A percentile compares a stretch with the other conserved stretches of the same genome.
Evolutionary conservation across 306 rosid species (phyloP).

Genomic region (Rosa persica): DNA sequence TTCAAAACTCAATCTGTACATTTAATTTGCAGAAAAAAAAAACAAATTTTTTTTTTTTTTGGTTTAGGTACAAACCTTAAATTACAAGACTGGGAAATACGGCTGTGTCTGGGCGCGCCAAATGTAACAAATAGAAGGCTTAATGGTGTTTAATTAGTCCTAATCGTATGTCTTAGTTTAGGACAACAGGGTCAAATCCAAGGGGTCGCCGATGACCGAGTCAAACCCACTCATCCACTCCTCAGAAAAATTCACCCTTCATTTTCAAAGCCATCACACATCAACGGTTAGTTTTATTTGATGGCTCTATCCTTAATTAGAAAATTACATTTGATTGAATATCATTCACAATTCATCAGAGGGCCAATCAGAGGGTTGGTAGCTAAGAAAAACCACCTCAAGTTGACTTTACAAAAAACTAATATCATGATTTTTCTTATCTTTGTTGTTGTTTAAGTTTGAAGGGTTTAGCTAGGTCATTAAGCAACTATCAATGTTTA

Average conservation of each 20-base stretch:
- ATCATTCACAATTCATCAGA: not conserved
- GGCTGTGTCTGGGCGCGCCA: not conserved
- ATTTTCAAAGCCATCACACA: not conserved
- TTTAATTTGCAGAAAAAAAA: too few species aligned
- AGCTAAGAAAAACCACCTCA: not conserved
- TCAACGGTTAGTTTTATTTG: not conserved
- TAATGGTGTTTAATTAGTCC: not conserved
- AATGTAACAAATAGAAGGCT: not conserved
- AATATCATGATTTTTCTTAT: not conserved
- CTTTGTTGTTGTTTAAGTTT: not conserved
- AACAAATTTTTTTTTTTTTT: too few species aligned
- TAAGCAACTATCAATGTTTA: not conserved
- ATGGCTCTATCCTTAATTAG: not conserved
- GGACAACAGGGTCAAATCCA: not conserved
- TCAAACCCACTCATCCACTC: slow-evolving; percentile 24
- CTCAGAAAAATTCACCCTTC: not conserved
- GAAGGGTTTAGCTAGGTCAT: not conserved
- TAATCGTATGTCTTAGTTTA: not conserved
- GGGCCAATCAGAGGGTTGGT: not conserved
- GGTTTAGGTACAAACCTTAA: not conserved
- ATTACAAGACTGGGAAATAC: too few species aligned
- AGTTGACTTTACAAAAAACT: not conserved
- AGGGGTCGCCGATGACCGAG: slow-evolving; percentile 17
- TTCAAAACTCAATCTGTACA: too few species aligned
- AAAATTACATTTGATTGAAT: not conserved